phyloP scores from a whole-genome alignment of 306 rosid genomes.

The Vicia faba region DNA sequence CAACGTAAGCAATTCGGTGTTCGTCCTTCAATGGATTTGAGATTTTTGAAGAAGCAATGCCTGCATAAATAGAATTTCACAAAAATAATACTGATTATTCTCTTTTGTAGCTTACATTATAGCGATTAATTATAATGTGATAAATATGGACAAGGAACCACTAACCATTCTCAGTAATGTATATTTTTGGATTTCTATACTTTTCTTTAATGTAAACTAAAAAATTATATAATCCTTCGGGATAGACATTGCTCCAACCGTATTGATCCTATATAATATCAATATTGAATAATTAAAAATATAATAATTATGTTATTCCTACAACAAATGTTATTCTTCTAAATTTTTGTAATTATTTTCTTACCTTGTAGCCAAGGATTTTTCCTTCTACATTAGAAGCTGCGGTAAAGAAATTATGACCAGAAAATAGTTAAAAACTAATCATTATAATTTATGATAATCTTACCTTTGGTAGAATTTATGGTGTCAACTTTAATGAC shows the following conservation, averaged over 20 bases:
- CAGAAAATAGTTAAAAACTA: neutral
- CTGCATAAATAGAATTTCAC: neutral
- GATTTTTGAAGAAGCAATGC: neutral
- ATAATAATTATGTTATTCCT: neutral
- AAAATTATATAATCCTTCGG: slow-evolving; percentile 37
- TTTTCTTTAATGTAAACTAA: slow-evolving; percentile 19
- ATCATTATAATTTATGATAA: neutral
- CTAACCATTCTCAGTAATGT: slow-evolving; percentile 48
- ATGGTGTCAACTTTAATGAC: no score
- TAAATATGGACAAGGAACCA: neutral
- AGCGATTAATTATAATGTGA: neutral
- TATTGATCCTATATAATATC: neutral
- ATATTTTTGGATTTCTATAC: slow-evolving; percentile 33
- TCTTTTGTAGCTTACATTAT: neutral
- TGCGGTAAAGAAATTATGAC: neutral
- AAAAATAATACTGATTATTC: neutral
- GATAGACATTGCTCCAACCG: neutral
- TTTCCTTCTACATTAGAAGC: slow-evolving; percentile 27
- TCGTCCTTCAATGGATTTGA: neutral
- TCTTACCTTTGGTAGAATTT: neutral
- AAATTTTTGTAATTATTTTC: neutral
- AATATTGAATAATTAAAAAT: neutral
- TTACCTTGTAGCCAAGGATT: slow-evolving; percentile 41
- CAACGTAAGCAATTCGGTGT: neutral
- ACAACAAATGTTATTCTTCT: neutral